Evolutionary conservation across 495 filamentous ascomycete genomes (phyloP).

Genomic region (Xylaria nigripes): DNA sequence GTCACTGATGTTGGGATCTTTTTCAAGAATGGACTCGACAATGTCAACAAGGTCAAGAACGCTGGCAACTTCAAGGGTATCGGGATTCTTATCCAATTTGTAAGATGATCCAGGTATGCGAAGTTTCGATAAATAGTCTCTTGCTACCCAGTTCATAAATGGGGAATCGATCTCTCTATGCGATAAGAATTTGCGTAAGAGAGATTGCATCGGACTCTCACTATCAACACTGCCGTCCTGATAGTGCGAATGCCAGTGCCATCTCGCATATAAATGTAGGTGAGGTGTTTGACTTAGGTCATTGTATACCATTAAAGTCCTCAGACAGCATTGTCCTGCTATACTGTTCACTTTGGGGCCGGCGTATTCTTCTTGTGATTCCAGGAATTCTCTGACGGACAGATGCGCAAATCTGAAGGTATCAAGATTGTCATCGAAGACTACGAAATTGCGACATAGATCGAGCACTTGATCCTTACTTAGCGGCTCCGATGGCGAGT

Average conservation of each 20-base stretch:
- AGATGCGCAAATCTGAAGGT: background rate
- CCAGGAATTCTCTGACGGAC: constrained; percentile 1
- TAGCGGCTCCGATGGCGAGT: background rate
- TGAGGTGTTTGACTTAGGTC: background rate
- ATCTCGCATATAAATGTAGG: background rate
- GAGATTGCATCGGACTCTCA: background rate
- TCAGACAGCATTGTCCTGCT: background rate
- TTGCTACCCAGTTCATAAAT: background rate
- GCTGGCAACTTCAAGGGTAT: background rate
- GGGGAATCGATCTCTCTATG: background rate
- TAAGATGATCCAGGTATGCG: too few relatives aligned
- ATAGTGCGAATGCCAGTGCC: background rate
- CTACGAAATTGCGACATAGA: background rate
- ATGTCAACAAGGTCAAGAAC: background rate
- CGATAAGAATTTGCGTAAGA: background rate
- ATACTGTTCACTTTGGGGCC: background rate
- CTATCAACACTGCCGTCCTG: background rate
- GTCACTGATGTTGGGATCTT: background rate
- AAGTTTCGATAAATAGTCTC: too few relatives aligned
- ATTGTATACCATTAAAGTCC: background rate
- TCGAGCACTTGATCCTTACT: background rate
- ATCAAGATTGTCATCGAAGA: background rate
- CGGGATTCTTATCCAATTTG: background rate
- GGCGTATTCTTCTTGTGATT: background rate
- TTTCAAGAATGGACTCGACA: background rate